Percentiles rank a stretch among this genome's conserved stretches.
Conservation (phyloP, 139 green algal species). For the Haematococcus lacustris region DNA sequence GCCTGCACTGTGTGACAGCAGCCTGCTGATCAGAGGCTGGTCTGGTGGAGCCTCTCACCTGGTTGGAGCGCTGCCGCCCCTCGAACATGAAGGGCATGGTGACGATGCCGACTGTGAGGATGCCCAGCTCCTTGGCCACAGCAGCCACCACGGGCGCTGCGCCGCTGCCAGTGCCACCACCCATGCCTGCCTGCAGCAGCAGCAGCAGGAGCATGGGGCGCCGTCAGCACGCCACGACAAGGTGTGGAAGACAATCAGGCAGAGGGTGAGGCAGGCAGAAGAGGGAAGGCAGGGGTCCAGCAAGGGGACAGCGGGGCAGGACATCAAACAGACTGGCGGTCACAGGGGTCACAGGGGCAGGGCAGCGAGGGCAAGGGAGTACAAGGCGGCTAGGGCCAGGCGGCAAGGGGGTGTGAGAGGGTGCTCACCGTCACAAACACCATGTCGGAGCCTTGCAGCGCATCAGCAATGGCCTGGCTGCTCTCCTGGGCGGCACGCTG, state of each 20-base stretch:
- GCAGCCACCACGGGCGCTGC: slow-evolving; percentile 85
- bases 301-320: too few relatives aligned
- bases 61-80: slow-evolving; percentile 68
- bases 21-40: too few relatives aligned
- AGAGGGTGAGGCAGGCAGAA: too few relatives aligned
- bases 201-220: too few relatives aligned
- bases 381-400: neutral
- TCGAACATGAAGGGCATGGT: slow-evolving; percentile 96
- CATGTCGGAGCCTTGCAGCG: slow-evolving; percentile 81
- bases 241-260: too few relatives aligned
- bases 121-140: slow-evolving; percentile 77
- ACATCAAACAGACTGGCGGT: too few relatives aligned
- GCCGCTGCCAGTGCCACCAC: slow-evolving; percentile 90
- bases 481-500: slow-evolving; percentile 76
- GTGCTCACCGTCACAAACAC: slow-evolving; percentile 83
- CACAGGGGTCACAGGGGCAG: too few relatives aligned
- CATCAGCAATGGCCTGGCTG: slow-evolving; percentile 53
- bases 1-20: too few relatives aligned
- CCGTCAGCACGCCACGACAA: too few relatives aligned
- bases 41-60: slow-evolving; percentile 48
- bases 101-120: slow-evolving; percentile 95
- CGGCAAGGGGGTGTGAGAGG: neutral
- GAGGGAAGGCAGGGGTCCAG: too few relatives aligned
- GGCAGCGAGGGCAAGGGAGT: too few relatives aligned
- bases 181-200: slow-evolving; percentile 91